Conservation (phyloP, 305 asterid genomes). For the Fraxinus floribunda region DNA sequence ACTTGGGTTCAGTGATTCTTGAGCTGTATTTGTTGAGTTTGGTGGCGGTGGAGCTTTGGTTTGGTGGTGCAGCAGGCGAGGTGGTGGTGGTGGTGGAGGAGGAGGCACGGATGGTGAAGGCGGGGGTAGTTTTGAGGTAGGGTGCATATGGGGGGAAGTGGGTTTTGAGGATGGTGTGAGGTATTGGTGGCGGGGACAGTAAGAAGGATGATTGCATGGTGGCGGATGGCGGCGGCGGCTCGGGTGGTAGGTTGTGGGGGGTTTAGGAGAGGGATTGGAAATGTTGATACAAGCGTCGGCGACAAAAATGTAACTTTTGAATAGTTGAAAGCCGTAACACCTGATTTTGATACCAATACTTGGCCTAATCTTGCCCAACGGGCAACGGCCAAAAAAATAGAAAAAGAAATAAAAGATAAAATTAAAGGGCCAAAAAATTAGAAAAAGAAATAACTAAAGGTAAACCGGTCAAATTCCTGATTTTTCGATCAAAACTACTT, state of each 20-base stretch:
- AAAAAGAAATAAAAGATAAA: too few species aligned
- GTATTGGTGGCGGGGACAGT: constrained; percentile 31
- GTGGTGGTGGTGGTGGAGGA: constrained; percentile 28
- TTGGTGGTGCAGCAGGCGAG: constrained; percentile 36
- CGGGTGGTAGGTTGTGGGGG: constrained; percentile 12
- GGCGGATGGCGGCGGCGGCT: constrained; percentile 24
- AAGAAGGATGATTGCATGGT: constrained; percentile 37
- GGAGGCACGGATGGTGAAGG: constrained; percentile 44
- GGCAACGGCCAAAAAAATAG: background rate
- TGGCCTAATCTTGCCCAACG: background rate
- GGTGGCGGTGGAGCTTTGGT: constrained; percentile 15
- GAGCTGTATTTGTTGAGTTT: constrained; percentile 87
- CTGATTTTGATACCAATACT: background rate
- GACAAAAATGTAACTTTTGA: background rate
- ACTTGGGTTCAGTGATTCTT: constrained; percentile 88
- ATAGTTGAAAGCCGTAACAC: background rate
- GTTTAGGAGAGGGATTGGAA: background rate
- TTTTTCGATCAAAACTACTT: too few species aligned
- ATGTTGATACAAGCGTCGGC: background rate
- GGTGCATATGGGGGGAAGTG: constrained; percentile 25
- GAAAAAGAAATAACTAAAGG: too few species aligned
- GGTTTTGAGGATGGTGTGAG: constrained; percentile 24
- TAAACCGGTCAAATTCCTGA: too few species aligned
- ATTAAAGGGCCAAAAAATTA: too few species aligned
- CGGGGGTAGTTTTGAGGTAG: constrained; percentile 29